Evolutionary conservation across 2,329 filamentous ascomycete species (phyloP), one percentile per base, ranked within the genome.

Genomic region (Rhinocladiella mackenziei): DNA sequence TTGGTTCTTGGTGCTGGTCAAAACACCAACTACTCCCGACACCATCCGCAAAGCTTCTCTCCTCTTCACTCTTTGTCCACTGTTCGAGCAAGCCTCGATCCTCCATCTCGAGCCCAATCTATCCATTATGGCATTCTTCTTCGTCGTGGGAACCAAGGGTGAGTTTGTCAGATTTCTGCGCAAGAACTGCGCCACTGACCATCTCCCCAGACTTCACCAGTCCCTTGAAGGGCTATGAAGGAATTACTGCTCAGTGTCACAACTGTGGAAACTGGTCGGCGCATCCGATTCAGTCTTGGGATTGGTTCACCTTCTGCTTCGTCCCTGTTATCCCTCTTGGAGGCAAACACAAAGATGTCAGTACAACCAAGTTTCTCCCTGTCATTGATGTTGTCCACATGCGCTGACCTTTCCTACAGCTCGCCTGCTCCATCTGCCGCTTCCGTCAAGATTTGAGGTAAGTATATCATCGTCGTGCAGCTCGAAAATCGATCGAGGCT

Each of bases 261-360:
- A 71, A 71, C 48, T 71, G 68, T 48, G 64, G 66, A 42, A 67
- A 70, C 50, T 71, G 66, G 65, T 65, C 66, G 48, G 68, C 65
- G 23, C 65, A 67, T 55, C 69, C 67, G 36, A 57, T 68, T 15
- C 67, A 64, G 10, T 57, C 66, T 56, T 71, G 68, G 68, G 66
- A 68, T 1, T 71, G 65, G 55, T 70, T 71, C 43, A 71, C 68
- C 15, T 49, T 71, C 33, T 71, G 68, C 59, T 71, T 68, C 37
- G 51, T 71, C 20, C 62, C 62, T 5, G 40, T 63, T 15, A 53
- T 65, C 22, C 62, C 62, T 7, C 55, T 64, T 8, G 55, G 61
- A 13, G 50, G 58, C 44, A 65, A 63, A 35, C 60, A 62, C 39
- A 52, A 53, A 42, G 55, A 57, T 25, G 53, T 57, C 26, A 9